Percentiles rank a stretch among this genome's conserved stretches.
phyloP scores from a whole-genome alignment of 2,329 filamentous ascomycete species.

The Penicillium sp. region DNA sequence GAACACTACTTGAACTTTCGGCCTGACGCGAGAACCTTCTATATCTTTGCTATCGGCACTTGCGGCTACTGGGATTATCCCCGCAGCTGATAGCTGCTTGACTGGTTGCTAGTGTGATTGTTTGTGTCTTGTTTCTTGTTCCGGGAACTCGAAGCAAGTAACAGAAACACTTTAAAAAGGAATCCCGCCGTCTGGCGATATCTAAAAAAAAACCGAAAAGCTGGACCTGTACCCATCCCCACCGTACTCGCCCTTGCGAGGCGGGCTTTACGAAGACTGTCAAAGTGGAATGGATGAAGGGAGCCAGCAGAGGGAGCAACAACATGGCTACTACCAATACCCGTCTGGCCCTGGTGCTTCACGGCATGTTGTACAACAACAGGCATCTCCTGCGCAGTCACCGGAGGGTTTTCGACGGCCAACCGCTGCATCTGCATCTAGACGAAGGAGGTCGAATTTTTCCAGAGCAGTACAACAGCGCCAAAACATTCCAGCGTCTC shows the following conservation, averaged over 20 bases:
- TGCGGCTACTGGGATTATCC: conserved; percentile 7
- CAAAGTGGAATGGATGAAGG: conserved; percentile 73
- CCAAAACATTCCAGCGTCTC: not conserved
- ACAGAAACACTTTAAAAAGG: not conserved
- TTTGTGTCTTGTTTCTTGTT: not conserved
- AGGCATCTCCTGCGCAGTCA: conserved; percentile 42
- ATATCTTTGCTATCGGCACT: not conserved
- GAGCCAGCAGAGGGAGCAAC: conserved; percentile 57
- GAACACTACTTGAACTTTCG: not conserved
- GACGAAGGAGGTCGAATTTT: conserved; percentile 23
- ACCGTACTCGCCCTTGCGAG: conserved; percentile 60
- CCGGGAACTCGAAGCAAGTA: not conserved
- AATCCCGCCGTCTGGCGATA: not conserved
- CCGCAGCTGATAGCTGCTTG: not conserved
- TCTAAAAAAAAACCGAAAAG: conserved; percentile 44
- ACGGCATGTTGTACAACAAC: conserved; percentile 51
- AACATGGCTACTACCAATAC: conserved; percentile 68
- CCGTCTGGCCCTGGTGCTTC: conserved; percentile 41
- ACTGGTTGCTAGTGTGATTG: conserved; percentile 1
- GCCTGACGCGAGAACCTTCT: not conserved
- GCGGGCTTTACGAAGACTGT: conserved; percentile 50
- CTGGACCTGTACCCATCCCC: conserved; percentile 62
- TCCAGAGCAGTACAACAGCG: not conserved
- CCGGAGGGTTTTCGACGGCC: conserved; percentile 38
- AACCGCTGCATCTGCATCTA: conserved; percentile 15